Evolutionary conservation across 306 rosid species (phyloP), one percentile per base, ranked within the genome.

Genomic region (Lathyrus oleraceus): DNA sequence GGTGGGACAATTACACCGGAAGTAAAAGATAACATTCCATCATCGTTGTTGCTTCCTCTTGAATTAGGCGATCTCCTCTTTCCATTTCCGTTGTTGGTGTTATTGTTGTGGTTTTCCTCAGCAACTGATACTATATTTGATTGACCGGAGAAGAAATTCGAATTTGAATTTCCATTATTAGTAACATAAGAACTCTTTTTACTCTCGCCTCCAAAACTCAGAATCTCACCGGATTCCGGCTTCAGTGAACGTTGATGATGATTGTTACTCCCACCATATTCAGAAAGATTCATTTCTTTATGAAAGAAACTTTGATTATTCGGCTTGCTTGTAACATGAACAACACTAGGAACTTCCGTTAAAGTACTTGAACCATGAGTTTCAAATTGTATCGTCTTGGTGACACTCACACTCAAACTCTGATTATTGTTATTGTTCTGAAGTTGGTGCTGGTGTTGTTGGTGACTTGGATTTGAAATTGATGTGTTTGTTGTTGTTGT

Each of bases 21-120:
- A 23, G 91, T 89, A 66, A 95, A 95, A 2, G 99, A 95, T n/a
- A 95, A 85, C 84, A 95, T 85, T 14, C 96, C 99, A 4, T 95
- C 99, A 0, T 91, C 98, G 70, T 86, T 82, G 70, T 86, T 82
- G 40, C 92, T 88, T 1, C 94, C 81, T 8, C 87, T 82, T 1
- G 99, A 87, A 36, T 89, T 66, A 14, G 97, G 95, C 0, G 96
- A 88, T 40, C 74, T 81, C 85, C 76, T 86, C 89, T 81, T 90
- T 39, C 86, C 92, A 17, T 35, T 87, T 42, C 79, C 87, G 14
- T 11, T 88, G 61, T 38, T 75, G 17, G 79, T 86, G 38, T 8
- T 85, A 17, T 81, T 94, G 36, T n/a, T 85, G 54, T 35, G 10
- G 10, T 59, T 82, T 40, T 85, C 97, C 6, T 78, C 91, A 1